Conservation (phyloP, 768 basidiomycete genomes). For the Boletus tomentosulus region DNA sequence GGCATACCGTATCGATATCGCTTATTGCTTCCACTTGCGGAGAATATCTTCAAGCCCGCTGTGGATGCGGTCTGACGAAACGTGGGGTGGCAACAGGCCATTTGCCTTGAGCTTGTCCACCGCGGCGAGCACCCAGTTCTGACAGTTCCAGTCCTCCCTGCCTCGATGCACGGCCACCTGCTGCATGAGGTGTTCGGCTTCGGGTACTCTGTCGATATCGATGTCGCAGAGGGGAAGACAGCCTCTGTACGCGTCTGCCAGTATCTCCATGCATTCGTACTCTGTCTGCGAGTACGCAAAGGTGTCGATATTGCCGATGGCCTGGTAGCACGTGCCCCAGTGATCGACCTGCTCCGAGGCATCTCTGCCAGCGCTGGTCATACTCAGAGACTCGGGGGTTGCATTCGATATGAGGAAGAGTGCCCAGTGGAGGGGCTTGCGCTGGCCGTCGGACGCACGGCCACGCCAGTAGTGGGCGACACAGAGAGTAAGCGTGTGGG, state of each 20-base stretch:
- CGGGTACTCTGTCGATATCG: conserved; percentile 6
- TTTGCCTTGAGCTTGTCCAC: conserved; percentile 22
- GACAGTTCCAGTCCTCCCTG: conserved; percentile 31
- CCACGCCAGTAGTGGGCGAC: conserved; percentile 31
- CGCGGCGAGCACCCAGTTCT: conserved; percentile 27
- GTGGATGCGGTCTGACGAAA: conserved; percentile 19
- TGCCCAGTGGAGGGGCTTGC: conserved; percentile 28
- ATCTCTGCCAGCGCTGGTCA: conserved; percentile 21
- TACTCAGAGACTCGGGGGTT: conserved; percentile 15
- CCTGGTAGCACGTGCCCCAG: conserved; percentile 30
- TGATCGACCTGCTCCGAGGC: conserved; percentile 24
- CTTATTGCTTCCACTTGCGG: conserved; percentile 20
- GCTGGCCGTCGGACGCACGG: conserved; percentile 16
- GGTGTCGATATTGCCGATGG: conserved; percentile 28
- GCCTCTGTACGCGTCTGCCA: conserved; percentile 26
- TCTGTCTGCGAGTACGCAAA: conserved; percentile 24
- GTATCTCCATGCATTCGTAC: conserved; percentile 30
- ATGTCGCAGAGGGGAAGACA: conserved; percentile 26
- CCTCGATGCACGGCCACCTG: conserved; percentile 24
- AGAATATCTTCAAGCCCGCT: conserved; percentile 23
- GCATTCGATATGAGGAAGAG: conserved; percentile 28
- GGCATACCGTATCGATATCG: too few species aligned
- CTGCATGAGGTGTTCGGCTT: conserved; percentile 19
- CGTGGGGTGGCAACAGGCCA: conserved; percentile 12
- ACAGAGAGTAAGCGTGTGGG: conserved; percentile 22